phyloP scores from a whole-genome alignment of 164 flowering plant species.

The Vitis rupestris region DNA sequence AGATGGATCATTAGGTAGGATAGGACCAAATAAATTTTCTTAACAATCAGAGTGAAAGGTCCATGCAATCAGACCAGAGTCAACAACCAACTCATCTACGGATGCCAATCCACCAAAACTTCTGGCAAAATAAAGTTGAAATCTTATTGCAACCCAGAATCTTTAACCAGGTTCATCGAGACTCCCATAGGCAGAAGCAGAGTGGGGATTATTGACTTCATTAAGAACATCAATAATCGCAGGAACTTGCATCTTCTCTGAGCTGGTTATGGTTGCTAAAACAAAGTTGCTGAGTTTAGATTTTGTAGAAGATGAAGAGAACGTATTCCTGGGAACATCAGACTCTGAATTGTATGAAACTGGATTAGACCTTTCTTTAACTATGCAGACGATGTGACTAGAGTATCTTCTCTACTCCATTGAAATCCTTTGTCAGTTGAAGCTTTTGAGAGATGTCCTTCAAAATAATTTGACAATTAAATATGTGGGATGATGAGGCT shows the following conservation, averaged over 20 bases:
- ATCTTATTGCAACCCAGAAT: slow-evolving; percentile 89
- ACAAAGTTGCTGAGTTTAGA: slow-evolving; percentile 43
- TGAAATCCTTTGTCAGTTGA: slow-evolving; percentile 40
- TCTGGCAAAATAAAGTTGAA: slow-evolving; percentile 50
- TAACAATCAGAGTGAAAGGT: slow-evolving; percentile 97
- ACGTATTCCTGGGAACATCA: slow-evolving; percentile 24
- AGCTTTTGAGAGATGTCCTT: slow-evolving; percentile 18
- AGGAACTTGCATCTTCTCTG: slow-evolving; percentile 58
- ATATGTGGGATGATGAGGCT: slow-evolving; percentile 43
- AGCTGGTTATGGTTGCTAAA: slow-evolving; percentile 26
- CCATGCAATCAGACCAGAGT: slow-evolving; percentile 70
- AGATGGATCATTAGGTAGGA: slow-evolving; percentile 72
- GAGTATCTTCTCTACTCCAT: slow-evolving; percentile 41
- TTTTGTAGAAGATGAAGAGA: slow-evolving; percentile 34
- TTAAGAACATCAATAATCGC: slow-evolving; percentile 68
- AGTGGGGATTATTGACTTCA: slow-evolving; percentile 56
- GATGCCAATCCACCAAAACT: slow-evolving; percentile 51
- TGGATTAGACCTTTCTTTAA: slow-evolving; percentile 27
- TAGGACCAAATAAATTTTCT: slow-evolving; percentile 56
- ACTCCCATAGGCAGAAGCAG: slow-evolving; percentile 66
- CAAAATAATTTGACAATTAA: slow-evolving; percentile 55
- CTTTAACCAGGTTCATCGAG: slow-evolving; percentile 93
- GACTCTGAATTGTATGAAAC: slow-evolving; percentile 23
- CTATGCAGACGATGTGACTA: slow-evolving; percentile 22
- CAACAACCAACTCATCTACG: slow-evolving; percentile 54